Base-by-base conservation (phyloP, 139 green algal genomes). In the Diplosphaera chodatii region DNA sequence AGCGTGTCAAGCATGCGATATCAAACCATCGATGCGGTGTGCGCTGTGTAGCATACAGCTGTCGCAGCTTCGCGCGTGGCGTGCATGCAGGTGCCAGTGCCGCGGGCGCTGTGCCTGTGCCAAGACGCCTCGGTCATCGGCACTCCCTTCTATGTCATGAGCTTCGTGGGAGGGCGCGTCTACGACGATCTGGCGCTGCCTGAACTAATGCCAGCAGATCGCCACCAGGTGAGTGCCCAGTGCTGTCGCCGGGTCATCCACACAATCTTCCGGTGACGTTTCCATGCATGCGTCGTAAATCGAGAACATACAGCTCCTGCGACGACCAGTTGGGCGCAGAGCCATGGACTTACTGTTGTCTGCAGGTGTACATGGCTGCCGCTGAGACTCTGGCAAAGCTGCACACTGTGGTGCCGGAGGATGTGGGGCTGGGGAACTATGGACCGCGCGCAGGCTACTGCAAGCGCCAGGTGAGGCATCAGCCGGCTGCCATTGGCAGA, bases 81-180 rank as follows among this genome's bases (percentile, higher is more conserved):
- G 37, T 10, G 10, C 37, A 48, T 48, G 1, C 21, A 66, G 16
- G 90, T 98, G 56, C 93, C 93, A 30, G 92, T 98, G 40, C 91
- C 95, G 0, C 63, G 64, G 5, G 83, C 87, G 20, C 64, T 96
- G n/a, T 70, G 67, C 30, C 79, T 97, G 21, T 98, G 92, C 82
- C 72, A 85, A 8, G 88, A 97, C 63, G 0, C 70, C 0, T 27
- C 33, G 1, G 87, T 98, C 1, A 64, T 98, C 8, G 95, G 95
- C 67, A 98, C 92, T 1, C 83, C 86, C 18, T 99, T 99, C 73
- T 99, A 97, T 74, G 56, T 99, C 18, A 98, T 98, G 93, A 27
- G 18, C 32, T 67, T 67, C 63, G 68, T 72, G 71, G 83, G 23
- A 64, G 92, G 92, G 18, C 74, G 71, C 56, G 88, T 98, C 30